Percentiles rank a stretch among this genome's conserved stretches.
These are phyloP conservation scores for Glutinoglossum americanum DNA, from an alignment of 495 filamentous ascomycete genomes.

Conservation along the genomic window DNA sequence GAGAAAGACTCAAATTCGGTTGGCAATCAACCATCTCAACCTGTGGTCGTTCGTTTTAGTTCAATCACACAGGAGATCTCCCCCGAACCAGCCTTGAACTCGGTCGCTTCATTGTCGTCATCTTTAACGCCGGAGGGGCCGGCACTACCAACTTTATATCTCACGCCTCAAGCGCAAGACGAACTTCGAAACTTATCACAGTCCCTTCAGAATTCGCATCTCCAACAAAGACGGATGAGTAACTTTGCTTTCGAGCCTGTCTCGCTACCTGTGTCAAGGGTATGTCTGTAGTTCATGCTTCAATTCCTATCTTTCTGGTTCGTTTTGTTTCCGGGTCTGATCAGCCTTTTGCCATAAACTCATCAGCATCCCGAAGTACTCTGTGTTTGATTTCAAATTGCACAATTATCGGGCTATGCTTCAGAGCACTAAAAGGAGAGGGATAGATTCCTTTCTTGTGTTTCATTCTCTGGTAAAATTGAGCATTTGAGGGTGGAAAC, in stretches of 20 bases:
- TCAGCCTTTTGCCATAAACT: background rate
- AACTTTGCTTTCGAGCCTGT: conserved; percentile 74
- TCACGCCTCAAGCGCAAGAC: conserved; percentile 32
- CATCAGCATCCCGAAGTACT: background rate
- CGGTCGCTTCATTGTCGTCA: conserved; percentile 15
- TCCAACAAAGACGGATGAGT: conserved; percentile 63
- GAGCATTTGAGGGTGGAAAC: background rate
- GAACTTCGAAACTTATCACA: conserved; percentile 52
- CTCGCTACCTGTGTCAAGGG: conserved; percentile 68
- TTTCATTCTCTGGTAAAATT: background rate
- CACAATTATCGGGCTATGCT: background rate
- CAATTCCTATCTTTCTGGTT: background rate
- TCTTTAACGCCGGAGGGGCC: conserved; percentile 13
- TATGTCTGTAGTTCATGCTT: conserved; percentile 23
- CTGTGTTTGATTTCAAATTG: background rate
- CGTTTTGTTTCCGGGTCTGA: background rate
- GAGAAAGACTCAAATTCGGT: background rate
- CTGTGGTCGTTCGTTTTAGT: conserved; percentile 50
- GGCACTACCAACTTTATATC: conserved; percentile 13
- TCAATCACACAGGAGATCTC: conserved; percentile 61
- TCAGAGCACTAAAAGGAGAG: background rate
- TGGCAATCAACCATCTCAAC: background rate
- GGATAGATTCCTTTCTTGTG: background rate
- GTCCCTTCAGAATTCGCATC: conserved; percentile 44
- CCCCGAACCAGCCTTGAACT: conserved; percentile 23